Evolutionary conservation across 257 asterid genomes (phyloP), one percentile per base, ranked within the genome.

Genomic region (Jacaranda mimosifolia): DNA sequence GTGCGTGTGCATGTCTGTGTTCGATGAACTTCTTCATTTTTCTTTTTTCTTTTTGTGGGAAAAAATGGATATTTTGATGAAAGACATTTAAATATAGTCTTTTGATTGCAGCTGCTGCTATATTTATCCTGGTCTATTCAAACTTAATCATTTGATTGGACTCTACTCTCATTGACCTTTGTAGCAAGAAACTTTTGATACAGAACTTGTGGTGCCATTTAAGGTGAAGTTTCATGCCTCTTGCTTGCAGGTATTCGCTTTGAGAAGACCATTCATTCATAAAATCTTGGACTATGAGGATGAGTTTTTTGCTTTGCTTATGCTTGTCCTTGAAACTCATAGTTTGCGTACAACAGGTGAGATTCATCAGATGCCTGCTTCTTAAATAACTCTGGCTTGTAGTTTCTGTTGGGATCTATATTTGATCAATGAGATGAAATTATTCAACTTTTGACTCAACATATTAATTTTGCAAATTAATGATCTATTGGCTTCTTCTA

Each of bases 301-400:
- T 72, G 99, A 93, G 81, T 90, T 84, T 84, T 96, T 91, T 14
- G 97, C 98, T 5, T 81, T 93, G 90, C 92, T 96, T 56, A 96
- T 92, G 90, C 92, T 96, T 38, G 96, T 91, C 67, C 96, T 96
- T 62, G 99, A 96, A 86, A 89, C 97, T 14, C 99, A 93, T 85
- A 96, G 98, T 81, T 85, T 96, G 84, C 91, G 98, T 18, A 93
- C 95, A 11, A 90, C 97, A 62, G 96, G 97, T 91, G 75, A 70
- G 64, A 43, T 70, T 55, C 70, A 2, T n/a, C 67, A 19, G 56
- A 8, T 42, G 3, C 48, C 19, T 49, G 65, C 60, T 40, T 45
- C 60, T 45, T 35, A 51, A 36, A 38, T 46, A 49, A 70, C 67
- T 73, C 13, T 74, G 35, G 46, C 49, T 64, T 80, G 12, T 72